Conservation (phyloP, 2,329 filamentous ascomycete species). For the Colletotrichum camelliae region DNA sequence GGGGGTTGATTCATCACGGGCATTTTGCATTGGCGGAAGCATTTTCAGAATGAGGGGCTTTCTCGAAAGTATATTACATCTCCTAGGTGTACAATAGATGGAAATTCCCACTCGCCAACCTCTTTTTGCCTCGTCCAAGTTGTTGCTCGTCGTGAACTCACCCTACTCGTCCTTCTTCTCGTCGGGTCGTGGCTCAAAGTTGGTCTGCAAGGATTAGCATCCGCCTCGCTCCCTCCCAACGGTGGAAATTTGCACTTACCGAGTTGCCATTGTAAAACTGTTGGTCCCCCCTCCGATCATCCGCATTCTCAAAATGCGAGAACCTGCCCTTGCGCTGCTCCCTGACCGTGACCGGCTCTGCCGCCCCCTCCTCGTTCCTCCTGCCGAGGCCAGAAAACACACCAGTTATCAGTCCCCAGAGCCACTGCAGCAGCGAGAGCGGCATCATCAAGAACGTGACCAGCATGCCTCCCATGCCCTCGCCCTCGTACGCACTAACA, state of each 20-base stretch:
- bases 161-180: constrained; percentile 44
- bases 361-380: neutral
- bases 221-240: neutral
- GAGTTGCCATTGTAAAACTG: constrained; percentile 94
- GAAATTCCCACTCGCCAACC: constrained; percentile 14
- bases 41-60: neutral
- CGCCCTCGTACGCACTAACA: constrained; percentile 44
- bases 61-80: constrained; percentile 9
- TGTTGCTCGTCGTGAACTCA: neutral
- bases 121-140: neutral
- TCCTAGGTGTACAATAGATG: constrained; percentile 23
- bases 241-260: constrained; percentile 51
- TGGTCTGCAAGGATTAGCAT: constrained; percentile 55
- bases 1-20: neutral
- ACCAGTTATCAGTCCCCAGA: constrained; percentile 33
- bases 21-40: constrained; percentile 6
- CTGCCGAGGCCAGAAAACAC: constrained; percentile 32
- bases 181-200: constrained; percentile 71
- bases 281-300: constrained; percentile 60
- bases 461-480: constrained; percentile 22
- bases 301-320: constrained; percentile 53
- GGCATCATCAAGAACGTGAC: constrained; percentile 8
- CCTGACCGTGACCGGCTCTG: constrained; percentile 29
- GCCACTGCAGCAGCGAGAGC: constrained; percentile 36
- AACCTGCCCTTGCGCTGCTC: constrained; percentile 27